Evolutionary conservation across 768 basidiomycete genomes (phyloP).

Genomic region (Amanita pallidorosea): DNA sequence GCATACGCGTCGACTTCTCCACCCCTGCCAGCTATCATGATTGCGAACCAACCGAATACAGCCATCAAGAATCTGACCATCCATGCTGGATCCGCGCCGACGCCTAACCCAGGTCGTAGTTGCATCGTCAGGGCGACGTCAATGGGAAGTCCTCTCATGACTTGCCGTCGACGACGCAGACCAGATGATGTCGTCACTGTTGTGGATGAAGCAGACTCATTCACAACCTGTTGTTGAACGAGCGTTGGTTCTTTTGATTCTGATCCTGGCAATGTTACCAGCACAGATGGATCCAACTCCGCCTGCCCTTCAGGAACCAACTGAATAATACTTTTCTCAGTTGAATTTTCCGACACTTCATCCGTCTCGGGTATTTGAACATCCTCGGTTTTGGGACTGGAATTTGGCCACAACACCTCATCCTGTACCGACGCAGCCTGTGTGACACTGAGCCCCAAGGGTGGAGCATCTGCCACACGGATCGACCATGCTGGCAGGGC

Average conservation of each 20-base stretch:
- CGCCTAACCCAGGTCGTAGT: slow-evolving; percentile 58
- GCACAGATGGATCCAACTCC: not conserved
- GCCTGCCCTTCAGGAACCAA: not conserved
- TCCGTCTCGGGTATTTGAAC: not conserved
- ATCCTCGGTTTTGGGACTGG: not conserved
- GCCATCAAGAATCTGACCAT: slow-evolving; percentile 73
- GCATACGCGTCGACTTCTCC: slow-evolving; percentile 6
- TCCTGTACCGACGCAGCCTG: slow-evolving; percentile 4
- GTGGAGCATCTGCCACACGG: slow-evolving; percentile 30
- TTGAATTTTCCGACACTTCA: not conserved
- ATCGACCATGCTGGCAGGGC: slow-evolving; percentile 26
- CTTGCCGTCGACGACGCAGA: slow-evolving; percentile 7
- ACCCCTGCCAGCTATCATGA: slow-evolving; percentile 33
- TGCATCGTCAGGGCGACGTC: slow-evolving; percentile 75
- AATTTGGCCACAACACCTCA: slow-evolving; percentile 1
- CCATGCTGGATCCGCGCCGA: slow-evolving; percentile 68
- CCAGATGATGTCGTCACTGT: slow-evolving; percentile 1
- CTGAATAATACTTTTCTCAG: not conserved
- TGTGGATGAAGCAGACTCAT: slow-evolving; percentile 11
- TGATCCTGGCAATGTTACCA: not conserved
- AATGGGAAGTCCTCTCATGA: slow-evolving; percentile 29
- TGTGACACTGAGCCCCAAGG: slow-evolving; percentile 20
- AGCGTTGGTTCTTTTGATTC: not conserved
- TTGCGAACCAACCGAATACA: slow-evolving; percentile 68
- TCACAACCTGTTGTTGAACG: not conserved